Percentiles rank a stretch among this genome's conserved stretches.
Conservation (phyloP, 2,329 filamentous ascomycete genomes). For the Trichoderma semiorbis region DNA sequence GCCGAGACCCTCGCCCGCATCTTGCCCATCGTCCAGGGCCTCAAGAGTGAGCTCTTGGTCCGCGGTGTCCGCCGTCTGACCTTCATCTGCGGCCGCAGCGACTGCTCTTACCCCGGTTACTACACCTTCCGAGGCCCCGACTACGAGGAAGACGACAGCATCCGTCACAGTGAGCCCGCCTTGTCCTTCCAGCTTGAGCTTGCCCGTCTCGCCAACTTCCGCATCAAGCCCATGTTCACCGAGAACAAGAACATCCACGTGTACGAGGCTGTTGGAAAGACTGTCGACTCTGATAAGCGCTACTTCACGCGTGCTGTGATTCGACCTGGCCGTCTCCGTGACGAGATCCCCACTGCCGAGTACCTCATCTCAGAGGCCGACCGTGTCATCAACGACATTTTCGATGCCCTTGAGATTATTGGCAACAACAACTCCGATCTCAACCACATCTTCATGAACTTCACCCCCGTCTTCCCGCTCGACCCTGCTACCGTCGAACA, state of each 20-base stretch:
- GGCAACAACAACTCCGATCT: slow-evolving; percentile 99
- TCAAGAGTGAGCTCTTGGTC: slow-evolving; percentile 77
- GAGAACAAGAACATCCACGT: slow-evolving; percentile 99
- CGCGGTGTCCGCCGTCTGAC: slow-evolving; percentile 85
- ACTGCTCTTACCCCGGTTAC: slow-evolving; percentile 94
- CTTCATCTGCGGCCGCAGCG: slow-evolving; percentile 92
- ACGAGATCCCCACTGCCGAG: slow-evolving; percentile 97
- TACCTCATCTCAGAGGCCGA: slow-evolving; percentile 98
- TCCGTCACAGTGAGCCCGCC: slow-evolving; percentile 94
- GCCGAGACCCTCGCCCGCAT: slow-evolving; percentile 76
- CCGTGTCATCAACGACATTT: slow-evolving; percentile 93
- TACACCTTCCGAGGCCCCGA: slow-evolving; percentile 94
- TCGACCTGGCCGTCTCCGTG: slow-evolving; percentile 85
- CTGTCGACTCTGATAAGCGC: slow-evolving; percentile 91
- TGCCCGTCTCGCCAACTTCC: slow-evolving; percentile 89
- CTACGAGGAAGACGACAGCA: slow-evolving; percentile 89
- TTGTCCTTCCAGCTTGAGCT: slow-evolving; percentile 98
- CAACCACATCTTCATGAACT: slow-evolving; percentile 99
- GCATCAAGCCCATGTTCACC: slow-evolving; percentile 96
- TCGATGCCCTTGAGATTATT: slow-evolving; percentile 96
- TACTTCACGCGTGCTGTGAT: slow-evolving; percentile 98
- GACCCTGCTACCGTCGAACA: slow-evolving; percentile 86
- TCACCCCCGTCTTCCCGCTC: slow-evolving; percentile 93
- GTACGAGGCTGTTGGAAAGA: slow-evolving; percentile 94
- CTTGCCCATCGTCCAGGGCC: slow-evolving; percentile 68